Conservation (phyloP, 163 green algal genomes). For the Coccomyxa subellipsoidea region DNA sequence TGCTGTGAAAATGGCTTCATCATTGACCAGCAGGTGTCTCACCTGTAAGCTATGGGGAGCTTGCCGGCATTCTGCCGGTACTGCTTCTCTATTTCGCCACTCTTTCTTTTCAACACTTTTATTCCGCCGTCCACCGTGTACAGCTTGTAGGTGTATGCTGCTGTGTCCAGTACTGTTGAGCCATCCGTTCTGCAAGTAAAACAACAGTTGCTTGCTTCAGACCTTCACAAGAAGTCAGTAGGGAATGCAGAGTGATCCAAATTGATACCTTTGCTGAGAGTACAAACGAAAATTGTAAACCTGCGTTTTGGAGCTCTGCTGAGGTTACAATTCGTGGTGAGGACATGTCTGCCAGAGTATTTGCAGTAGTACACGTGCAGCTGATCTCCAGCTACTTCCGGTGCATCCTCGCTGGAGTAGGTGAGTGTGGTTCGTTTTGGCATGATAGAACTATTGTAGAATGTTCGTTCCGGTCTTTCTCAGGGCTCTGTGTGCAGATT, state of each 20-base stretch:
- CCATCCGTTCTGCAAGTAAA: conserved; percentile 49
- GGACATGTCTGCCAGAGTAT: conserved; percentile 73
- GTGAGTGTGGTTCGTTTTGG: conserved; percentile 64
- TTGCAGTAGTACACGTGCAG: conserved; percentile 89
- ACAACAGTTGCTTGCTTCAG: neutral
- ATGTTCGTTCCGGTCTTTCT: no score
- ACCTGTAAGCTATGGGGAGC: conserved; percentile 77
- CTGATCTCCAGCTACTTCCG: conserved; percentile 21
- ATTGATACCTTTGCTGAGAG: neutral
- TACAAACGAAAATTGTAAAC: neutral
- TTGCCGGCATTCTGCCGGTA: conserved; percentile 65
- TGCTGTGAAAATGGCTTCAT: no score
- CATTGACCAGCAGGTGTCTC: neutral
- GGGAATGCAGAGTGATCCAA: neutral
- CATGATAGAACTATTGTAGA: conserved; percentile 47
- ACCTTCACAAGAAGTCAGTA: no score
- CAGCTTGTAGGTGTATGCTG: conserved; percentile 58
- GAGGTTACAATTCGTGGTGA: conserved; percentile 73
- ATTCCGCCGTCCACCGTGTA: conserved; percentile 66
- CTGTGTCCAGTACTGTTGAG: conserved; percentile 71
- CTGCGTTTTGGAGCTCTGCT: conserved; percentile 35
- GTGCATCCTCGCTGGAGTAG: conserved; percentile 50
- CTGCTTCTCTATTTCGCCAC: conserved; percentile 71
- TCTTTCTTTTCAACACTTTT: conserved; percentile 53
- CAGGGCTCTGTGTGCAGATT: no score